These are phyloP conservation scores for Botrytis porri DNA, from an alignment of 2,329 filamentous ascomycete genomes.

Conservation along the genomic window DNA sequence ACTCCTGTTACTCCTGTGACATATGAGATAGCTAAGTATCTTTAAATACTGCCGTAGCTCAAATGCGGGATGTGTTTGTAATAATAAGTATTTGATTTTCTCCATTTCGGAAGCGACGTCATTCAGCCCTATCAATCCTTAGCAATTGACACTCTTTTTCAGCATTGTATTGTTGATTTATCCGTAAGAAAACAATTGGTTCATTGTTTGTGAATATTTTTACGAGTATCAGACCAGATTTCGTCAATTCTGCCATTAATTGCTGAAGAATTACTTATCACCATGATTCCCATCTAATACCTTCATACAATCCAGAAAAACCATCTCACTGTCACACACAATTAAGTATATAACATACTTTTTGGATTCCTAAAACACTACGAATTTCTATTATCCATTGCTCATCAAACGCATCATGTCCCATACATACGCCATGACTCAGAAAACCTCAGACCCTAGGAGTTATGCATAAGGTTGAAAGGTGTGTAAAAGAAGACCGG, in stretches of 20 bases:
- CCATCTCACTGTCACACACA: neutral
- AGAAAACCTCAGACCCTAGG: conserved; percentile 21
- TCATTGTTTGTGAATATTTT: no score
- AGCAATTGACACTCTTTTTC: no score
- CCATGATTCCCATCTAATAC: neutral
- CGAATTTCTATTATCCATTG: conserved; percentile 16
- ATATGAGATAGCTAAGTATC: neutral
- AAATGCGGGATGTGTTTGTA: conserved; percentile 12
- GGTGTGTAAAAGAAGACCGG: neutral
- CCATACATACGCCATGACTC: conserved; percentile 15
- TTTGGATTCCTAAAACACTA: conserved; percentile 5
- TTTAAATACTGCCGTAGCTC: neutral
- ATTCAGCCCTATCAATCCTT: conserved; percentile 9
- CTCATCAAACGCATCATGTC: conserved; percentile 7
- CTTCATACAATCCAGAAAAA: neutral
- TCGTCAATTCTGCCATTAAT: neutral
- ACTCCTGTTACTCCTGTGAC: neutral
- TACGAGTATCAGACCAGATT: neutral
- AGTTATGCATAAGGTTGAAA: conserved; percentile 18
- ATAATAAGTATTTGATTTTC: neutral
- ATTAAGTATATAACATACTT: neutral
- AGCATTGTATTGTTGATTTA: no score
- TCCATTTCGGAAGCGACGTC: conserved; percentile 14
- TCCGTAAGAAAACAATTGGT: neutral
- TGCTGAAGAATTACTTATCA: neutral